These are phyloP conservation scores for Diaporthe ilicicola DNA, from an alignment of 2,329 filamentous ascomycete genomes.

Conservation along the genomic window DNA sequence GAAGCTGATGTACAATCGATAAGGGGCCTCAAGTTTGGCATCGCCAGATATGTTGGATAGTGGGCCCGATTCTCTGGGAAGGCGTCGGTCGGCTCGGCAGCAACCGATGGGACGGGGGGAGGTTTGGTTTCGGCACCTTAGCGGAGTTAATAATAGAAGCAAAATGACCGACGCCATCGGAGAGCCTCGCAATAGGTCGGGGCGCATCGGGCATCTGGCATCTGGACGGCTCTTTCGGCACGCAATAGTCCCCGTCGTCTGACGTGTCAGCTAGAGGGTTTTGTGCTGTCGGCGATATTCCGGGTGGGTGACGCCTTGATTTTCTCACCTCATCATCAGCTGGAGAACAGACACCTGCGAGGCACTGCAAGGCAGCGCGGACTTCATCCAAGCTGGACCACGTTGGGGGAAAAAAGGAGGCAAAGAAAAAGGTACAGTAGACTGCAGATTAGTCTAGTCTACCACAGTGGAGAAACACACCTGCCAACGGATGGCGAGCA, in stretches of 20 bases:
- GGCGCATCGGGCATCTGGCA: neutral
- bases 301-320: neutral
- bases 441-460: too few relatives aligned
- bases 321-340: neutral
- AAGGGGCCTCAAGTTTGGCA: neutral
- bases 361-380: neutral
- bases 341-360: too few relatives aligned
- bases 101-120: neutral
- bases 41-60: neutral
- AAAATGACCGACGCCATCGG: neutral
- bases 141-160: slow-evolving; percentile 12
- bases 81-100: slow-evolving; percentile 13
- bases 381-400: neutral
- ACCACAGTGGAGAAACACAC: slow-evolving; percentile 4
- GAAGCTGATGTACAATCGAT: neutral
- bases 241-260: neutral
- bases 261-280: neutral
- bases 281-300: neutral
- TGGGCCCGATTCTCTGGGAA: neutral
- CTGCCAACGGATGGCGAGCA: slow-evolving; percentile 7
- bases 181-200: neutral
- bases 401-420: neutral
- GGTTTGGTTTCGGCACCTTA: slow-evolving; percentile 2
- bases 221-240: neutral
- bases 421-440: too few relatives aligned